Evolutionary conservation across 352 stramenopile species (phyloP), one percentile per base, ranked within the genome.

Genomic region (Pythium sp.): DNA sequence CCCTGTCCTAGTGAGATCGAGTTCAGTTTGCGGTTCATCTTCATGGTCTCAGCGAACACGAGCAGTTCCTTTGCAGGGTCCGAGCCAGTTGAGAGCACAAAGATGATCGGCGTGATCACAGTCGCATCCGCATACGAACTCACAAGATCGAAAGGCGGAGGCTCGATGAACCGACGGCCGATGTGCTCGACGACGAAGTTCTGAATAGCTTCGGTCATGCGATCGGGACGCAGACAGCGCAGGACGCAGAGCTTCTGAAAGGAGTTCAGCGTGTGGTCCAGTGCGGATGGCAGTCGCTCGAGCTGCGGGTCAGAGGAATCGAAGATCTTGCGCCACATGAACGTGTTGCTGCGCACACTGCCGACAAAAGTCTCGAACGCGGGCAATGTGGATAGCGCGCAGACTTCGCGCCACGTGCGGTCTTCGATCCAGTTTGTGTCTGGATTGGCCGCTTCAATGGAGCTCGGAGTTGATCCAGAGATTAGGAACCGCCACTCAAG

Each of bases 401-500:
- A 82, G 6, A 82, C 68, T 20, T 82, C 75, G 5, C 67, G 68
- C 68, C 75, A 82, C 46, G 72, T 75, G n/a, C 76, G 74, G 60
- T 82, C 72, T 63, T 82, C 76, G 64, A 82, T 75, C 73, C 74
- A 80, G 6, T 41, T 72, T 12, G 71, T 58, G 47, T 77, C 71
- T 0, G 76, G 78, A 41, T 80, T 75, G 8, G 72, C 36, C 0
- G 68, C 57, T 4, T 72, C 71, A 12, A 69, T n/a, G 2, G 74
- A 70, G 67, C 57, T 83, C 0, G 80, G 73, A 1, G 82, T 88
- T 0, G 87, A 94, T 0, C 92, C 95, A 3, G 89, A 93, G 61
- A 98, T 97, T 11, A 98, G 80, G 68, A 98, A 98, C 0, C 87
- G 81, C 95, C 95, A 98, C 64, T 98, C 90, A 14, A 91, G 70